Base-by-base conservation (phyloP, 1,284 basidiomycete species). In the Mycena citricolor region DNA sequence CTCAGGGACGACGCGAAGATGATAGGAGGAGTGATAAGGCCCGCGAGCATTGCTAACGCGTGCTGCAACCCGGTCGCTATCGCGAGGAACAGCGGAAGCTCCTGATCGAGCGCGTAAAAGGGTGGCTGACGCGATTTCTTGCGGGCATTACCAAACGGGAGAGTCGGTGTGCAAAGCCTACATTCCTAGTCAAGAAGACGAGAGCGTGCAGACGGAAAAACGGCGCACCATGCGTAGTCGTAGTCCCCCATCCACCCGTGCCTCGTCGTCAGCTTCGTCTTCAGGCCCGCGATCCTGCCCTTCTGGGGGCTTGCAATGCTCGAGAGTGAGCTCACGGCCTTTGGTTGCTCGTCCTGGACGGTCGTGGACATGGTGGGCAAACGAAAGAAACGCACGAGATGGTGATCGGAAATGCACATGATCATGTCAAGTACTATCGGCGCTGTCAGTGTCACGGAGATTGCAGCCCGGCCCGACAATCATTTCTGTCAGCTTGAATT, bases 201-300 rank as follows among this genome's bases (percentile, higher is more conserved):
- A 31, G 20, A 7, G 11, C 10, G 24, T n/a, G 25, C 10, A 29
- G 14, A 30, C 16, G 10, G 25, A 23, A 17, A 5, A 6, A 8
- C 7, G 21, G 52, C 58, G 14, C 44, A 67, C 81, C 81, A 86
- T 11, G 67, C 73, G 58, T 86, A 90, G 63, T 89, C 77, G 57
- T 88, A 90, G 58, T 86, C 82, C 2, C 86, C 86, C 17, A 89
- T 46, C 87, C 87, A 90, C 6, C 87, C 86, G 37, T 83, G 66
- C 44, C 63, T 67, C 3, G 71, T 72, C 3, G 68, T 64, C 7
- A 68, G 44, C 47, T 71, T 73, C 32, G 42, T 58, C 39, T 61
- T 64, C 33, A 64, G 12, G 13, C 26, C 6, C 16, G 41, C 16
- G 20, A 38, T 10, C 22, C 25, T 36, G 12, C 34, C 16, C 16